phyloP scores from a whole-genome alignment of 2,329 filamentous ascomycete species.

The Aspergillus brunneoviolaceus region DNA sequence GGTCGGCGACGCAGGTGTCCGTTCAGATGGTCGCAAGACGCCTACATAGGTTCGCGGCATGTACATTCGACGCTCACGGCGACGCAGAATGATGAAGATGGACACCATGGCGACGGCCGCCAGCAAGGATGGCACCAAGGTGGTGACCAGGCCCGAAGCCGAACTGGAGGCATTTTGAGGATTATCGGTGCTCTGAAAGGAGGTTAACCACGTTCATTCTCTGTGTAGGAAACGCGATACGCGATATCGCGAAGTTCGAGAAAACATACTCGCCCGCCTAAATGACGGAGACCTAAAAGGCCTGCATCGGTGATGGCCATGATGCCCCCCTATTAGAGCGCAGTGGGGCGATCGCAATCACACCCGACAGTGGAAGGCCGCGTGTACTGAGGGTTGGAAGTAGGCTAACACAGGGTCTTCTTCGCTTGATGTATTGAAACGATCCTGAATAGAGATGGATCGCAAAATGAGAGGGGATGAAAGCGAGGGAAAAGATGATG shows the following conservation, averaged over 20 bases:
- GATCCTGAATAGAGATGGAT: neutral
- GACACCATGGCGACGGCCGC: conserved; percentile 47
- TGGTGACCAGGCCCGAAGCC: conserved; percentile 49
- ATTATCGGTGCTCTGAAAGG: conserved; percentile 6
- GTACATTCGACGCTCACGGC: conserved; percentile 51
- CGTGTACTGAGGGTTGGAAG: neutral
- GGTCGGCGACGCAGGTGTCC: conserved; percentile 58
- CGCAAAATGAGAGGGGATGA: neutral
- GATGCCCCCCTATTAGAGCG: conserved; percentile 2
- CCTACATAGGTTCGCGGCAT: conserved; percentile 57
- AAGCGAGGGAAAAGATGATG: neutral
- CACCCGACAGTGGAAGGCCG: neutral
- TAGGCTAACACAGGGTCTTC: neutral
- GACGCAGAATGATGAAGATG: conserved; percentile 53
- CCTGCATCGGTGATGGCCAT: conserved; percentile 20
- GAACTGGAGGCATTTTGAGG: conserved; percentile 33
- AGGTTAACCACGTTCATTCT: neutral
- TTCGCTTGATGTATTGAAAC: neutral
- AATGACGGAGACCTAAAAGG: conserved; percentile 19
- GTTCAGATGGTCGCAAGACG: conserved; percentile 53
- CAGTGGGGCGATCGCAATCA: neutral
- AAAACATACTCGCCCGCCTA: conserved; percentile 23
- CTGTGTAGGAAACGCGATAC: neutral
- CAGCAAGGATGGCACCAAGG: conserved; percentile 49
- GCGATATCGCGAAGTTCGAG: neutral